phyloP scores from a whole-genome alignment of 1,284 basidiomycete genomes.

The Sphagnurus paluster region DNA sequence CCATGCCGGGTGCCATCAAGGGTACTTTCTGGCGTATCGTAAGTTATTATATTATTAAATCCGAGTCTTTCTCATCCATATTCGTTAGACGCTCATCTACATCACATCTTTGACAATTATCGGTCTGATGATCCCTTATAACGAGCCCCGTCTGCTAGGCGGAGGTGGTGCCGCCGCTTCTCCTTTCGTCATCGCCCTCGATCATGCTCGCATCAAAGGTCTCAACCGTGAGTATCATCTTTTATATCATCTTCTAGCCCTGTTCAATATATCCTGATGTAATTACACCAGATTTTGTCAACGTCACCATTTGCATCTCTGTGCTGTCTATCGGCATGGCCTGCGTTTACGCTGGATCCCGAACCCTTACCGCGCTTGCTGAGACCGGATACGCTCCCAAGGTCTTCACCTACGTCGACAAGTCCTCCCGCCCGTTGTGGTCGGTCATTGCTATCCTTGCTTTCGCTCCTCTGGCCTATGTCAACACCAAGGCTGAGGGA shows the following conservation, averaged over 20 bases:
- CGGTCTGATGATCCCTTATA: slow-evolving; percentile 23
- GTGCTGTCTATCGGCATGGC: slow-evolving; percentile 72
- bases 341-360: slow-evolving; percentile 65
- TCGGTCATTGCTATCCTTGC: slow-evolving; percentile 36
- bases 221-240: slow-evolving; percentile 49
- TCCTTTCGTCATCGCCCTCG: slow-evolving; percentile 68
- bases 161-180: slow-evolving; percentile 44
- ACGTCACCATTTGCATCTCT: slow-evolving; percentile 68
- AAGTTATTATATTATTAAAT: slow-evolving; percentile 14
- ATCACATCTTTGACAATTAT: slow-evolving; percentile 41
- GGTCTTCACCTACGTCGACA: slow-evolving; percentile 50
- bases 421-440: slow-evolving; percentile 41
- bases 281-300: slow-evolving; percentile 50
- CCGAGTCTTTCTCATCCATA: background rate
- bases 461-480: slow-evolving; percentile 40
- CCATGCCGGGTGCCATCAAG: slow-evolving; percentile 55
- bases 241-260: background rate
- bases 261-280: background rate
- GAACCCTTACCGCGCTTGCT: slow-evolving; percentile 68
- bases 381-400: slow-evolving; percentile 68
- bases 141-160: slow-evolving; percentile 25
- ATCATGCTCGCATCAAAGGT: slow-evolving; percentile 56
- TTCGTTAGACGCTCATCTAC: slow-evolving; percentile 40
- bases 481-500: slow-evolving; percentile 35
- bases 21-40: slow-evolving; percentile 50